Evolutionary conservation across 371 early-diverging fungal genomes (phyloP).

Genomic region (Mucor irregularis): DNA sequence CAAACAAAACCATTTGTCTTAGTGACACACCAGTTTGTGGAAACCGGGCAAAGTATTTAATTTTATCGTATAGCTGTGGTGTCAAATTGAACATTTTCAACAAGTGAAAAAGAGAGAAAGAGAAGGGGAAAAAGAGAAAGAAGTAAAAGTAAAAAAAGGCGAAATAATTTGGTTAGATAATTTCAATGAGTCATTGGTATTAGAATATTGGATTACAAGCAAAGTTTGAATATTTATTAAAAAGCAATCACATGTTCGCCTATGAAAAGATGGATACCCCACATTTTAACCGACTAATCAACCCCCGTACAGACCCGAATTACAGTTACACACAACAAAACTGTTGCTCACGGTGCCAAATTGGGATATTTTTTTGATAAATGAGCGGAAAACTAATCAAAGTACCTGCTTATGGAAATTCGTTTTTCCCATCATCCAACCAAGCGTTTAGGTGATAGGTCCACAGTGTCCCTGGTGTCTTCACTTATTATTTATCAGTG

Average conservation of each 20-base stretch:
- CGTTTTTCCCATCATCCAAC: too few species aligned
- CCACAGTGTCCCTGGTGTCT: too few species aligned
- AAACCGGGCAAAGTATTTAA: conserved; percentile 73
- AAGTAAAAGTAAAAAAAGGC: background rate
- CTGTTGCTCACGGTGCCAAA: too few species aligned
- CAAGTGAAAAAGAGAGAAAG: background rate
- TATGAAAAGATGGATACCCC: too few species aligned
- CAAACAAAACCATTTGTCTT: conserved; percentile 65
- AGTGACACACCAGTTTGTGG: conserved; percentile 96
- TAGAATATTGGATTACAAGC: too few species aligned
- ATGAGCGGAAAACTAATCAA: too few species aligned
- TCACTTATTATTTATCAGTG: too few species aligned
- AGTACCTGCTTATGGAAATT: too few species aligned
- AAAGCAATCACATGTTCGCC: conserved; percentile 19
- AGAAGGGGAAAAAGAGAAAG: background rate
- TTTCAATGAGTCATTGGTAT: conserved; percentile 18
- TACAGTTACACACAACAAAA: conserved; percentile 16
- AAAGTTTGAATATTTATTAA: too few species aligned
- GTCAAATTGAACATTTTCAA: conserved; percentile 53
- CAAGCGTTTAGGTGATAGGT: too few species aligned
- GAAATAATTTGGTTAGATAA: background rate
- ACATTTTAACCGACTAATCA: conserved; percentile 10
- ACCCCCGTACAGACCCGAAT: conserved; percentile 18
- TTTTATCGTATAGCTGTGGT: conserved; percentile 70
- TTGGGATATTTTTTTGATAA: too few species aligned